A percentile compares a stretch with the other conserved stretches of the same genome.
Conservation (phyloP, 2,329 filamentous ascomycete genomes). For the Orbilia blumenaviensis region DNA sequence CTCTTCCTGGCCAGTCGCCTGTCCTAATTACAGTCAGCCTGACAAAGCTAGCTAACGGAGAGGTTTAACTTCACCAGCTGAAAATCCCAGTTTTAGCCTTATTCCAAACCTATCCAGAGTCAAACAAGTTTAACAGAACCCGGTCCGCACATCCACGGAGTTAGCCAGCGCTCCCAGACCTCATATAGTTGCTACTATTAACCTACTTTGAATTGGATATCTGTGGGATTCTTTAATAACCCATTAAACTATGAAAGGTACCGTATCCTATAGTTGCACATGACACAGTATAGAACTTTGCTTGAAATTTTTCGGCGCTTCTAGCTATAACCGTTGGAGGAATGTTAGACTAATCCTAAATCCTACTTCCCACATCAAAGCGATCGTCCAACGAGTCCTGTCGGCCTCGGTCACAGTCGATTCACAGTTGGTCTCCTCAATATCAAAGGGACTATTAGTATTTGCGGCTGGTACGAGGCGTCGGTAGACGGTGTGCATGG, state of each 20-base stretch:
- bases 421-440: slow-evolving; percentile 85
- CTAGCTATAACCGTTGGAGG: slow-evolving; percentile 58
- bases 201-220: neutral
- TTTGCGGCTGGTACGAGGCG: slow-evolving; percentile 72
- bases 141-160: slow-evolving; percentile 34
- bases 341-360: slow-evolving; percentile 60
- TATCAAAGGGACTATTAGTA: slow-evolving; percentile 87
- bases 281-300: neutral
- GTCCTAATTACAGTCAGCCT: slow-evolving; percentile 31
- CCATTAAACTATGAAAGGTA: slow-evolving; percentile 52
- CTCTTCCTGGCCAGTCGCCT: slow-evolving; percentile 6
- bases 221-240: no score
- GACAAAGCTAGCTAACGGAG: slow-evolving; percentile 7
- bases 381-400: slow-evolving; percentile 89
- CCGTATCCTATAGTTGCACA: neutral
- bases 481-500: slow-evolving; percentile 40
- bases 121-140: slow-evolving; percentile 16
- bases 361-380: slow-evolving; percentile 66
- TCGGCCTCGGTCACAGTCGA: slow-evolving; percentile 97
- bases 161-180: neutral
- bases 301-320: neutral
- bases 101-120: slow-evolving; percentile 5
- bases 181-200: neutral
- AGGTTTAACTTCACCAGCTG: slow-evolving; percentile 21
- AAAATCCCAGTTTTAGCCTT: slow-evolving; percentile 21